phyloP scores from a whole-genome alignment of 495 filamentous ascomycete species.

The Hypoxylon perforatum region DNA sequence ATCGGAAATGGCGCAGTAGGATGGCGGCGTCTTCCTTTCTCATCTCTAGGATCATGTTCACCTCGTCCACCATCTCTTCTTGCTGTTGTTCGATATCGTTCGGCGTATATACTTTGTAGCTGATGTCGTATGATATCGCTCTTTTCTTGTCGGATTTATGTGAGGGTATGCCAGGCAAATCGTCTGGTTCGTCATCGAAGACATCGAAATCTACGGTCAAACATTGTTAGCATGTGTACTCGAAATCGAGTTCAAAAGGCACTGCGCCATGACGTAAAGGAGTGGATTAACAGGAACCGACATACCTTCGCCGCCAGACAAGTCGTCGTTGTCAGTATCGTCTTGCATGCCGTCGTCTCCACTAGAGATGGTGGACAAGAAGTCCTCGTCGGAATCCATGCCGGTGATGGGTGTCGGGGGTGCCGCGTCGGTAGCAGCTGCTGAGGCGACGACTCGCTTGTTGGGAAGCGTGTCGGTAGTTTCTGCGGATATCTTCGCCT shows the following conservation, averaged over 20 bases:
- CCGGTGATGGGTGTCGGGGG: slow-evolving; percentile 74
- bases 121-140: slow-evolving; percentile 83
- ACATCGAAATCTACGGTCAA: slow-evolving; percentile 70
- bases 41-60: slow-evolving; percentile 86
- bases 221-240: slow-evolving; percentile 2
- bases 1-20: slow-evolving; percentile 84
- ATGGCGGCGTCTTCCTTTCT: slow-evolving; percentile 90
- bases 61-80: slow-evolving; percentile 84
- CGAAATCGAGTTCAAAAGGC: no score
- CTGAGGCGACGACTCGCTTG: slow-evolving; percentile 64
- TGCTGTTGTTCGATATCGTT: slow-evolving; percentile 84
- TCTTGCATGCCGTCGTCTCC: slow-evolving; percentile 78
- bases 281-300: slow-evolving; percentile 16
- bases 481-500: slow-evolving; percentile 69
- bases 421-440: slow-evolving; percentile 57
- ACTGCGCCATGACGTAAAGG: background rate
- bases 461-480: slow-evolving; percentile 54
- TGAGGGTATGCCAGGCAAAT: slow-evolving; percentile 77
- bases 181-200: slow-evolving; percentile 74
- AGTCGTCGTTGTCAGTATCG: slow-evolving; percentile 77
- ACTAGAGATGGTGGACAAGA: slow-evolving; percentile 86
- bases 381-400: slow-evolving; percentile 98
- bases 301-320: slow-evolving; percentile 81
- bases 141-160: slow-evolving; percentile 78
- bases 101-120: slow-evolving; percentile 82